These are phyloP conservation scores for Solanum sitiens DNA, from an alignment of 257 asterid genomes.

Conservation along the genomic window DNA sequence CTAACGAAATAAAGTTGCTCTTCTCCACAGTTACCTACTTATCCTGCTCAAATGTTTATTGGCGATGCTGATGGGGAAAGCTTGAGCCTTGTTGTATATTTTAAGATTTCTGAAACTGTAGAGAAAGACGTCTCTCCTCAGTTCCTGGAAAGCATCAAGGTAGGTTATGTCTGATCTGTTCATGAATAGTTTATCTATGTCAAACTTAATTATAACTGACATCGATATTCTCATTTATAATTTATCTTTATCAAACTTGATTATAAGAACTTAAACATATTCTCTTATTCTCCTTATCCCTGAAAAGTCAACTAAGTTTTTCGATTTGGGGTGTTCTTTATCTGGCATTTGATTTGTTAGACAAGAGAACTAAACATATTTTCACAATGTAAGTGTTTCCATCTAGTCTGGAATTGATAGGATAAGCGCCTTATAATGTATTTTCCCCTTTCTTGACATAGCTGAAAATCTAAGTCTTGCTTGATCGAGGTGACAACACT, in stretches of 20 bases:
- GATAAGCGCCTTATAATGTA: background rate
- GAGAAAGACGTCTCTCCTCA: conserved; percentile 59
- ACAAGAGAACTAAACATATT: background rate
- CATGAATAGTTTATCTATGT: background rate
- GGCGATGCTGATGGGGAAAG: conserved; percentile 93
- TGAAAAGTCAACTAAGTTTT: background rate
- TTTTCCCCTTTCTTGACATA: background rate
- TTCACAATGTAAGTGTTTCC: background rate
- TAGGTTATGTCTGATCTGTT: conserved; percentile 8
- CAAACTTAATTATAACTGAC: background rate
- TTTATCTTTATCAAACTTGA: background rate
- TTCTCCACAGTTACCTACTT: conserved; percentile 64
- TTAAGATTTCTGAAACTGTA: conserved; percentile 63
- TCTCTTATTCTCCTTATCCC: background rate
- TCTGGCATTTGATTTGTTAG: background rate
- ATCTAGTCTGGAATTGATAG: background rate
- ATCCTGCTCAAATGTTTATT: conserved; percentile 74
- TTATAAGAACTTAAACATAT: background rate
- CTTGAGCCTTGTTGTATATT: conserved; percentile 75
- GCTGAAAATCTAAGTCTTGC: background rate
- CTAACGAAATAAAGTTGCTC: background rate
- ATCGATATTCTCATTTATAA: background rate
- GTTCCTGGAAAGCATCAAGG: conserved; percentile 71
- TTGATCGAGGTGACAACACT: background rate
- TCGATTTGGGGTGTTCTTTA: background rate